Evolutionary conservation across 139 green algal species (phyloP).

Genomic region (Chlamydomonas incerta): DNA sequence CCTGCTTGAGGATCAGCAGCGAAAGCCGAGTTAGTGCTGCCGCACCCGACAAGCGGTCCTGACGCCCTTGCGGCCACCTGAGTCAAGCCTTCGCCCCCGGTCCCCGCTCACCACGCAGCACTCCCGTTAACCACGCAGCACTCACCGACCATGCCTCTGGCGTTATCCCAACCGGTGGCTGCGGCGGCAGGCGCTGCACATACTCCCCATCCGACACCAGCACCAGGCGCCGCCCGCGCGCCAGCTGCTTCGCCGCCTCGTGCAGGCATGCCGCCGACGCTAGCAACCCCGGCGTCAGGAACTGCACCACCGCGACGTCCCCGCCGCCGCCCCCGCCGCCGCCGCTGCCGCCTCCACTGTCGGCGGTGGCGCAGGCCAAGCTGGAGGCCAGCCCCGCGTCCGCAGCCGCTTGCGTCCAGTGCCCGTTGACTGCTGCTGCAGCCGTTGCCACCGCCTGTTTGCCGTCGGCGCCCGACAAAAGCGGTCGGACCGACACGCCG

Average conservation of each 20-base stretch:
- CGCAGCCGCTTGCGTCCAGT: no score
- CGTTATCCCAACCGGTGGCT: neutral
- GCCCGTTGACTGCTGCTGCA: no score
- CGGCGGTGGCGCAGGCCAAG: no score
- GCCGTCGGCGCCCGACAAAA: neutral
- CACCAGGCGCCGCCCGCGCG: neutral
- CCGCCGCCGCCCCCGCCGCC: neutral
- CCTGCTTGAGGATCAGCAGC: no score
- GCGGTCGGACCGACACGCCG: no score
- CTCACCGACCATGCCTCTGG: conserved; percentile 23
- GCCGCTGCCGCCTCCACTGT: no score
- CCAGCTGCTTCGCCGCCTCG: neutral
- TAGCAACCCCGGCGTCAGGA: neutral
- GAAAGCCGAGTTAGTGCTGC: no score
- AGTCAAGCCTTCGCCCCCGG: neutral
- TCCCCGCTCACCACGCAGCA: neutral
- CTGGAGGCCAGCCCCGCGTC: no score
- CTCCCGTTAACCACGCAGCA: neutral
- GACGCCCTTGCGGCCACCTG: neutral
- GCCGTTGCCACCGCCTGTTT: no score
- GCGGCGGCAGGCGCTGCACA: neutral
- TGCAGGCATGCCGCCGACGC: neutral
- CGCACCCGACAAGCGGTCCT: no score
- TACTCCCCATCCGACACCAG: conserved; percentile 24
- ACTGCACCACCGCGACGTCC: conserved; percentile 4